These are phyloP conservation scores for Microthlaspi erraticum DNA, from an alignment of 345 rosid genomes.

Conservation along the genomic window DNA sequence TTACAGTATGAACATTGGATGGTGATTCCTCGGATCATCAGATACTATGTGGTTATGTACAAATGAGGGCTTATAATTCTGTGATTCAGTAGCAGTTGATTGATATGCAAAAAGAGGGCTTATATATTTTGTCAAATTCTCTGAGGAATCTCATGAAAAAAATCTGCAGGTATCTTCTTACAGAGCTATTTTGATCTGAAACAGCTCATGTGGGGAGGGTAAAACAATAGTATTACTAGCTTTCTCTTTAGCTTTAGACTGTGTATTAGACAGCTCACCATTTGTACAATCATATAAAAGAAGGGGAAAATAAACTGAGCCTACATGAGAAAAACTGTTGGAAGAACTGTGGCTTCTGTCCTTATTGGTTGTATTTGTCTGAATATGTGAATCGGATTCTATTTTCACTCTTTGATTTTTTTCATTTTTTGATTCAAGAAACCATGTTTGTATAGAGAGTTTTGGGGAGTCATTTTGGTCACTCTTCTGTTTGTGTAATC, in stretches of 20 bases:
- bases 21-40: conserved; percentile 26
- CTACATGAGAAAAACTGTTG: conserved; percentile 36
- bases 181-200: conserved; percentile 15
- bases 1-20: conserved; percentile 18
- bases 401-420: conserved; percentile 6
- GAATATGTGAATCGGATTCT: conserved; percentile 1
- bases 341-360: conserved; percentile 16
- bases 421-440: conserved; percentile 8
- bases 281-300: conserved; percentile 7
- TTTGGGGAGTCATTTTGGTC: conserved; percentile 12
- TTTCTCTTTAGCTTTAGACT: conserved; percentile 15
- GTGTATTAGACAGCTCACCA: conserved; percentile 30
- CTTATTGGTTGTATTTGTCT: conserved; percentile 25
- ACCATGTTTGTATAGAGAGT: conserved; percentile 11
- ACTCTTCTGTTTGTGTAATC: conserved; percentile 31
- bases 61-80: conserved; percentile 3
- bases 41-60: conserved; percentile 12
- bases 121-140: conserved; percentile 27
- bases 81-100: conserved; percentile 24
- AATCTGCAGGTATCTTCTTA: conserved; percentile 33
- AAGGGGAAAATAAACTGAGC: conserved; percentile 8
- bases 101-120: conserved; percentile 6
- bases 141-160: conserved; percentile 39
- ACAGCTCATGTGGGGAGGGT: conserved; percentile 9
- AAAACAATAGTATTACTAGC: conserved; percentile 32